Evolutionary conservation across 2,329 filamentous ascomycete genomes (phyloP).

Genomic region (Fusarium secorum): DNA sequence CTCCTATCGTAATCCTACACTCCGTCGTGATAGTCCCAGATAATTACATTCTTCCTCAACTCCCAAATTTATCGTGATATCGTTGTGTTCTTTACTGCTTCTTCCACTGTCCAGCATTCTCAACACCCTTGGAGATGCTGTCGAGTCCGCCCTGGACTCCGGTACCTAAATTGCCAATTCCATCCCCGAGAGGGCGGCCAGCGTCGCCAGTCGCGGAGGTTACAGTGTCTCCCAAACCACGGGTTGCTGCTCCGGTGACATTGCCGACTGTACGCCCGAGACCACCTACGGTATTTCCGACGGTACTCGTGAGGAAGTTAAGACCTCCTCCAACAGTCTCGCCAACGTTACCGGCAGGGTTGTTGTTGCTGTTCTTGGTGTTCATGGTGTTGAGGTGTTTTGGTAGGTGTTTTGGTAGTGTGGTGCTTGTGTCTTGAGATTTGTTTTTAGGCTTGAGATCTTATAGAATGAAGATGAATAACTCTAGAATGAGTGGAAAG

Average conservation of each 20-base stretch:
- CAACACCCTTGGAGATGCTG: constrained; percentile 60
- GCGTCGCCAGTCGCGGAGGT: constrained; percentile 61
- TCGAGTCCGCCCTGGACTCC: constrained; percentile 61
- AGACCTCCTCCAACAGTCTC: constrained; percentile 48
- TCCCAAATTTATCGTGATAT: background rate
- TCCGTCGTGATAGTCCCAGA: background rate
- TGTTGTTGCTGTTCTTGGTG: constrained; percentile 38
- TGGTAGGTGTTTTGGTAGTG: background rate
- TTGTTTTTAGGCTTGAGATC: constrained; percentile 1
- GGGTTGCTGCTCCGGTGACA: constrained; percentile 60
- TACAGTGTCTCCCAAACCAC: constrained; percentile 65
- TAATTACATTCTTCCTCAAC: constrained; percentile 2
- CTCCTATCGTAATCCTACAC: background rate
- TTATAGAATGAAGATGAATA: background rate
- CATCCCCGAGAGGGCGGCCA: constrained; percentile 64
- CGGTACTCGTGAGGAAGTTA: constrained; percentile 51
- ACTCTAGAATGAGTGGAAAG: background rate
- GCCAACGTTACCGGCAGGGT: constrained; percentile 43
- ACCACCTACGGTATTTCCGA: constrained; percentile 54
- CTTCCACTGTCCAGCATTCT: constrained; percentile 67
- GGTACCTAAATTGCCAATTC: constrained; percentile 59
- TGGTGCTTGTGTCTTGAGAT: background rate
- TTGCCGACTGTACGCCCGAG: constrained; percentile 52
- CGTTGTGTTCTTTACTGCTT: constrained; percentile 37
- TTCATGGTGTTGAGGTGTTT: too few species aligned